phyloP scores from a whole-genome alignment of 2,329 filamentous ascomycete genomes.

The Zarea fungicola region DNA sequence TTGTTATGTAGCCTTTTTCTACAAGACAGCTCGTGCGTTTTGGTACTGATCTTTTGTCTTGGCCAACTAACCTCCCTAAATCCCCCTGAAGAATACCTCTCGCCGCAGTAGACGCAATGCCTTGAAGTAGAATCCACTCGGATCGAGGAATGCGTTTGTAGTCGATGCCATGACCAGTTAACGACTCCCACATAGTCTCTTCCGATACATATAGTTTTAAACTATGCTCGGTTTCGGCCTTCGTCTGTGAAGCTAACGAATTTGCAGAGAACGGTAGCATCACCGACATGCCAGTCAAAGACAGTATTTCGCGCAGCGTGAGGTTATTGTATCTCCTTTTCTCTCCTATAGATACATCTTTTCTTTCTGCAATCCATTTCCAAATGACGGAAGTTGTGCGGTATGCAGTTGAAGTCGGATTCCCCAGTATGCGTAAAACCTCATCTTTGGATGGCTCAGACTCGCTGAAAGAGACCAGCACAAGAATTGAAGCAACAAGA shows the following conservation, averaged over 20 bases:
- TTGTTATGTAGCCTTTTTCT: conserved; percentile 57
- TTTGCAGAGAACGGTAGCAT: too few relatives aligned
- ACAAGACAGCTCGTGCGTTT: conserved; percentile 55
- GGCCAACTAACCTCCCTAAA: conserved; percentile 50
- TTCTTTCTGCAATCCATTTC: conserved; percentile 30
- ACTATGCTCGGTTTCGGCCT: background rate
- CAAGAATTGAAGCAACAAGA: conserved; percentile 27
- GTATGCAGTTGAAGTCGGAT: conserved; percentile 16
- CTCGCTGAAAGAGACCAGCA: conserved; percentile 10
- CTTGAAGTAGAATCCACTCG: conserved; percentile 54
- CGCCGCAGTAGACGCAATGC: conserved; percentile 49
- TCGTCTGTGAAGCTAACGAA: background rate
- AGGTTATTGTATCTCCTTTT: conserved; percentile 31
- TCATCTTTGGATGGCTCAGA: conserved; percentile 15
- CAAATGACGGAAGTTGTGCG: conserved; percentile 29
- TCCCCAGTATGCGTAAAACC: conserved; percentile 14
- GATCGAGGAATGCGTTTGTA: conserved; percentile 52
- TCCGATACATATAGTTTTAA: conserved; percentile 45
- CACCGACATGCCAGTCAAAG: conserved; percentile 13
- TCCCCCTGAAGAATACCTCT: conserved; percentile 58
- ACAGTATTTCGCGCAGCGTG: conserved; percentile 30
- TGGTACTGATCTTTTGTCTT: conserved; percentile 60
- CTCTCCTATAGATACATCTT: conserved; percentile 31
- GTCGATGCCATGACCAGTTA: conserved; percentile 56
- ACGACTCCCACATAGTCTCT: conserved; percentile 52